A percentile compares a stretch with the other conserved stretches of the same genome.
These are phyloP conservation scores for Aspergillus thermomutatus DNA, from an alignment of 2,329 filamentous ascomycete species.

Conservation along the genomic window DNA sequence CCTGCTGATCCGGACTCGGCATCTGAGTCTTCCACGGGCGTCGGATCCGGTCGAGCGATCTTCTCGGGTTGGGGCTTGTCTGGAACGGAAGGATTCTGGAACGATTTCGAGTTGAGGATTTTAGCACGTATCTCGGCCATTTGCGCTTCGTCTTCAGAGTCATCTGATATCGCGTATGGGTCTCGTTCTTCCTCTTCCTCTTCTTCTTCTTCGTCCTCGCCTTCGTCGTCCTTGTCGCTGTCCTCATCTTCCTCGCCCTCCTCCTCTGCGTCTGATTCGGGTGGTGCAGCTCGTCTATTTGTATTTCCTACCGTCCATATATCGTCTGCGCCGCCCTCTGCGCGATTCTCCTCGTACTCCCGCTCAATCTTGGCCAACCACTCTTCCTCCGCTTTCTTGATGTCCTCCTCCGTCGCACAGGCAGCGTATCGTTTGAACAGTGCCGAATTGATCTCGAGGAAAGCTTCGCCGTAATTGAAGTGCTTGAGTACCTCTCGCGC, in stretches of 20 bases:
- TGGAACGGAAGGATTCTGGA: conserved; percentile 57
- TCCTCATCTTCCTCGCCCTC: conserved; percentile 37
- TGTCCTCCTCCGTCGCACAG: conserved; percentile 72
- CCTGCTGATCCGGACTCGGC: conserved; percentile 68
- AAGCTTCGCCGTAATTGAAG: conserved; percentile 84
- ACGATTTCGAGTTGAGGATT: conserved; percentile 88
- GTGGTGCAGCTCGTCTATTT: conserved; percentile 59
- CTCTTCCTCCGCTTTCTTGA: conserved; percentile 79
- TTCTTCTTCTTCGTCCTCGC: conserved; percentile 44
- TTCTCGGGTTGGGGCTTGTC: conserved; percentile 57
- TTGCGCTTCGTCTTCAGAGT: conserved; percentile 76
- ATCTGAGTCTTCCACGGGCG: conserved; percentile 57
- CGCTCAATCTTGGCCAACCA: conserved; percentile 89
- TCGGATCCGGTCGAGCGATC: conserved; percentile 57
- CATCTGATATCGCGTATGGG: conserved; percentile 73
- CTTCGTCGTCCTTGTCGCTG: conserved; percentile 45
- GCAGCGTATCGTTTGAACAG: conserved; percentile 81
- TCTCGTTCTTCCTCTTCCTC: conserved; percentile 54
- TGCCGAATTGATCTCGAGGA: conserved; percentile 84
- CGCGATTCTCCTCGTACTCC: conserved; percentile 79
- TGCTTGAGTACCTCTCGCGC: conserved; percentile 76
- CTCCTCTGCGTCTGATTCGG: conserved; percentile 53
- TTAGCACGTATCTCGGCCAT: conserved; percentile 91
- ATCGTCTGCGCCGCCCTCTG: conserved; percentile 58
- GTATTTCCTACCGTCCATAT: conserved; percentile 90